Percentiles rank a stretch among this genome's conserved stretches.
Evolutionary conservation across 2,329 filamentous ascomycete genomes (phyloP).

Genomic region (Alternaria triticina): DNA sequence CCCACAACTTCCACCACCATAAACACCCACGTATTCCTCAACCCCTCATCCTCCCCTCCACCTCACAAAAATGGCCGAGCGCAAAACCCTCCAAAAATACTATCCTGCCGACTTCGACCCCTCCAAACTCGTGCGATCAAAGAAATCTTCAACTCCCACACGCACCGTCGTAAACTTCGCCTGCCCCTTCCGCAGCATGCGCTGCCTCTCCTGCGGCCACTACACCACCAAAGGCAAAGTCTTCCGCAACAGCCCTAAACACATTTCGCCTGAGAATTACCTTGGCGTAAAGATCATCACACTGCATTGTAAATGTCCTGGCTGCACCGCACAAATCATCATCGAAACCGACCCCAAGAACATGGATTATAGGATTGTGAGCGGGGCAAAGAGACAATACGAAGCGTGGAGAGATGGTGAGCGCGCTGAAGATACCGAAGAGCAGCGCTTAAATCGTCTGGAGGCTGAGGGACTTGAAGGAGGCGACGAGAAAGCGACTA

Average conservation of each 20-base stretch:
- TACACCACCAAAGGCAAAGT: not conserved
- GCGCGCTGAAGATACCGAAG: not conserved
- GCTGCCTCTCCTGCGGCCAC: not conserved
- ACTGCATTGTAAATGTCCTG: not conserved
- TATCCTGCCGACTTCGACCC: not conserved
- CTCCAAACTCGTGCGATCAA: not conserved
- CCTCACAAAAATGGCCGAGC: not conserved
- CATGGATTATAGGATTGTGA: not conserved
- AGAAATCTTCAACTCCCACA: not conserved
- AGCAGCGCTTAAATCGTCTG: not conserved
- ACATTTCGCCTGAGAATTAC: rapidly evolving
- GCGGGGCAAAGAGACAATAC: too few relatives aligned
- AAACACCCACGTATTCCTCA: not conserved
- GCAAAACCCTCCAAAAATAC: not conserved
- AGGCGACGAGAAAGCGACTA: not conserved
- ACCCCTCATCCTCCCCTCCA: not conserved
- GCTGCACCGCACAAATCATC: not conserved
- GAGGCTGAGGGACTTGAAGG: not conserved
- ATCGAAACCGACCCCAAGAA: not conserved
- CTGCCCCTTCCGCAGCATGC: not conserved
- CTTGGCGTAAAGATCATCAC: rapidly evolving
- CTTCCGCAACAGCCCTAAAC: not conserved
- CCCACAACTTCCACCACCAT: not conserved
- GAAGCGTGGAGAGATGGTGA: not conserved
- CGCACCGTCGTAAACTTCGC: not conserved